Percentiles rank a stretch among this genome's conserved stretches.
These are phyloP conservation scores for Hypoxylon sp. DNA, from an alignment of 2,329 filamentous ascomycete genomes.

Conservation along the genomic window DNA sequence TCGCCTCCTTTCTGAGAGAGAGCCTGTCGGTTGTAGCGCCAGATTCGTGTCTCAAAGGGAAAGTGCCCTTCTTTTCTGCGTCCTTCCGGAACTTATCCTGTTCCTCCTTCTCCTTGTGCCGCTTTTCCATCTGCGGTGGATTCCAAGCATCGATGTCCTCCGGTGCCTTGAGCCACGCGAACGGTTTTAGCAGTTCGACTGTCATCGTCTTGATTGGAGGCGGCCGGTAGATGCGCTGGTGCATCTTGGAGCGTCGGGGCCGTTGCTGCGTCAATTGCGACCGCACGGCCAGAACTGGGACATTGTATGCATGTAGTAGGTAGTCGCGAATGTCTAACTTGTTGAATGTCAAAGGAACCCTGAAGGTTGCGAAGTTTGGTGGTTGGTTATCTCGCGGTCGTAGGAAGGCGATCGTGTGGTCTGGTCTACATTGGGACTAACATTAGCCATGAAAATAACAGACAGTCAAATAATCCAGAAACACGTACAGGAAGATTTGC, in stretches of 20 bases:
- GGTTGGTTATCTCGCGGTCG: conserved; percentile 76
- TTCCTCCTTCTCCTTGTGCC: conserved; percentile 60
- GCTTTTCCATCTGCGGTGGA: conserved; percentile 69
- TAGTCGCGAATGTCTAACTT: conserved; percentile 98
- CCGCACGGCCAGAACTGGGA: conserved; percentile 80
- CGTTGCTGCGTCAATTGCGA: conserved; percentile 82
- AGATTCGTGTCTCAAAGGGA: conserved; percentile 60
- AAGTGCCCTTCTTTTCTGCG: conserved; percentile 52
- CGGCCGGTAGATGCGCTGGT: conserved; percentile 77
- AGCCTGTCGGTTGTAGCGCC: background rate
- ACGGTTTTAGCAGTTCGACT: conserved; percentile 87
- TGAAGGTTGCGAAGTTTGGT: conserved; percentile 88
- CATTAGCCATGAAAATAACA: conserved; percentile 13
- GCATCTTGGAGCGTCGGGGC: conserved; percentile 63
- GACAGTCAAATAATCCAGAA: background rate
- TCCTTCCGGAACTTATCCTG: conserved; percentile 55
- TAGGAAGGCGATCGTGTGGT: conserved; percentile 84
- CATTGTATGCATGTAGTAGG: conserved; percentile 86
- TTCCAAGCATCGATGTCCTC: conserved; percentile 73
- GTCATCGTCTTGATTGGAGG: conserved; percentile 91
- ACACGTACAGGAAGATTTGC: conserved; percentile 53
- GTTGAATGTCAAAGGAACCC: conserved; percentile 91
- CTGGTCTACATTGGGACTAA: conserved; percentile 71
- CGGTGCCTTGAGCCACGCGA: conserved; percentile 85
- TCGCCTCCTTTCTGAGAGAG: conserved; percentile 24